Base-by-base conservation (phyloP, 1,139 yeast species). In the Dujonia santamariae region DNA sequence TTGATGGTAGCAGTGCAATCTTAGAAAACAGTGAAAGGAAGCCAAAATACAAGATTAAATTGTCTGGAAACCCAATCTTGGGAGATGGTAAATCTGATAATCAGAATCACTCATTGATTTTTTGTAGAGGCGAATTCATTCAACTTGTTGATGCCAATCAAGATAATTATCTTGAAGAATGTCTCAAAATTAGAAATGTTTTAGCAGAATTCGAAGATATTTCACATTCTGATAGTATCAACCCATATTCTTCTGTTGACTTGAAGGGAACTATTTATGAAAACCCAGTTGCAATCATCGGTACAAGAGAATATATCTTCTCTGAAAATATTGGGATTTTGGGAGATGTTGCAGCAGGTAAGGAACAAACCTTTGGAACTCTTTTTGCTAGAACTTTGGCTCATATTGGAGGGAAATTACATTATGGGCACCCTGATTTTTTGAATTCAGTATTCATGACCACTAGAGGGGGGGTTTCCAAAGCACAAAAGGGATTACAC, bases 1-100 rank as follows among this genome's bases (percentile, higher is more conserved):
- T 68, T 14, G 67, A 75, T 49, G 78, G 78, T 2, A 54, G 67
- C 27, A 70, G 77, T 40, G 62, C 69, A 5, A 54, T 59, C 9
- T 38, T 54, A 30, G 63, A 53, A 28, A 48, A 53, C 37, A 70
- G 68, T 1, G 54, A 58, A 14, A 50, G 72, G 12, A 42, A 51
- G 22, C 71, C 71, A 4, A 72, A 70, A 38, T 74, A 68, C 43
- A 51, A 59, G 30, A 65, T 75, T n/a, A 54, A 53, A 41, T 53
- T 75, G 15, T 71, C 79, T 0, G 80, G 80, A 6, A 64, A 72
- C 40, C 80, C 80, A 7, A 70, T 75, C 26, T 53, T 75, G 27
- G 80, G 80, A 3, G 80, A 74, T 47, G 80, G 80, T 4, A 75
- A 75, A 40, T 65, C 78, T 0, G 80, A 75, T 46, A 75, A 75